Conservation (phyloP, 495 filamentous ascomycete genomes). For the Aspergillus carlsbadensis region DNA sequence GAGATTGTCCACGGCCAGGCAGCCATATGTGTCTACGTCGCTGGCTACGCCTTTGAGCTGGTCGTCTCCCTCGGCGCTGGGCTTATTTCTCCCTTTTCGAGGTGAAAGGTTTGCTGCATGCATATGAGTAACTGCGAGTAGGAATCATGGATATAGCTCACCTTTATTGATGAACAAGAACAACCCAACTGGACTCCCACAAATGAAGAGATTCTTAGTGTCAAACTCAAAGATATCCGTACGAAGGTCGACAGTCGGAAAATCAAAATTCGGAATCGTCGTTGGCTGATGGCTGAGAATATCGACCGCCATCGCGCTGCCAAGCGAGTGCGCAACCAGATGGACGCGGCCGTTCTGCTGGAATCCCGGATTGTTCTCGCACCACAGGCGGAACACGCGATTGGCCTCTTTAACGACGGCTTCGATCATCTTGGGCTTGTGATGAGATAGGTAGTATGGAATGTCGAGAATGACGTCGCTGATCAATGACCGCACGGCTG, state of each 20-base stretch:
- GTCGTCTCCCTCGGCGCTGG: constrained; percentile 66
- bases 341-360: constrained; percentile 80
- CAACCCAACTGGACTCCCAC: constrained; percentile 90
- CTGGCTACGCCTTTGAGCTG: constrained; percentile 65
- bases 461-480: constrained; percentile 98
- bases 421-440: constrained; percentile 90
- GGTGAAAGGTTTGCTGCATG: constrained; percentile 67
- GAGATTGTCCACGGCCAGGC: constrained; percentile 89
- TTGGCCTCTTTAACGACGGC: constrained; percentile 92
- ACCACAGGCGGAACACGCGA: constrained; percentile 90
- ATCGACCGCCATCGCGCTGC: constrained; percentile 90
- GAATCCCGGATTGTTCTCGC: constrained; percentile 85
- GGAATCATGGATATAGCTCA: too few species aligned
- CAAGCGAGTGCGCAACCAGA: constrained; percentile 88
- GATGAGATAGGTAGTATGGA: constrained; percentile 93
- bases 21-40: constrained; percentile 77
- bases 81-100: constrained; percentile 71
- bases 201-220: constrained; percentile 83
- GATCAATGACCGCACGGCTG: constrained; percentile 84
- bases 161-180: constrained; percentile 84
- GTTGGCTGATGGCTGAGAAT: constrained; percentile 88
- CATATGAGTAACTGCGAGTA: constrained; percentile 18
- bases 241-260: constrained; percentile 47
- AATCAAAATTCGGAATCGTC: constrained; percentile 54
- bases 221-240: constrained; percentile 82